Evolutionary conservation across 78 protist species (phyloP), one percentile per base, ranked within the genome.

Genomic region (Chrysochromulina parva): DNA sequence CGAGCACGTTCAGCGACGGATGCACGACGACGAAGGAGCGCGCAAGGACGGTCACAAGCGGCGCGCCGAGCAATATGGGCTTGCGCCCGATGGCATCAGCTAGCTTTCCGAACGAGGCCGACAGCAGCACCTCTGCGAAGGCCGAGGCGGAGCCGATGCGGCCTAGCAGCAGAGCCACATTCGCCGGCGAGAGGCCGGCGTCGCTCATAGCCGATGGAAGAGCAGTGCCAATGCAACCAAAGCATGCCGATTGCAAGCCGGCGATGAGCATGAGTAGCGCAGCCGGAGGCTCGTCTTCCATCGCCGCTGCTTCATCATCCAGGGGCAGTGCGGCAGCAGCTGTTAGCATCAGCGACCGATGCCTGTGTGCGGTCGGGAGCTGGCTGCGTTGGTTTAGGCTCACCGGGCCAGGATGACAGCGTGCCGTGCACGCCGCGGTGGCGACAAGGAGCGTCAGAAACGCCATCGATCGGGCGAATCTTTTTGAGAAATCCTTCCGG

Each of bases 81-180:
- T 59, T 53, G n/a, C 88, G 88, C 53, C 88, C 88, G 54, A 58
- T 14, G 19, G 88, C 88, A 53, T 82, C 88, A 52, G 71, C 19
- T 22, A 82, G 65, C 69, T 82, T 54, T 7, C 88, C 88, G 53
- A 54, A 82, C 26, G 54, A 11, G 54, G 48, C 65, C 14, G 69
- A 57, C 55, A 82, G 48, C 54, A 54, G 26, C 85, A 82, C 55
- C 88, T 82, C 88, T 4, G 53, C 65, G 5, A 28, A 11, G 9
- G 88, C 65, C 26, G 88, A 54, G 65, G 69, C 69, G 65, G 88
- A 82, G 28, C 55, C 69, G 53, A 82, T 20, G 19, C 28, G 65
- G 38, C 88, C 88, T 22, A 82, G 87, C 16, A 57, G 7, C 52
- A 28, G 53, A 4, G 87, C 87, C 28, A 28, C 66, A 16, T 19